Percentiles rank a stretch among this genome's conserved stretches.
phyloP scores from a whole-genome alignment of 2,329 filamentous ascomycete genomes.

The Phialophora macrospora region DNA sequence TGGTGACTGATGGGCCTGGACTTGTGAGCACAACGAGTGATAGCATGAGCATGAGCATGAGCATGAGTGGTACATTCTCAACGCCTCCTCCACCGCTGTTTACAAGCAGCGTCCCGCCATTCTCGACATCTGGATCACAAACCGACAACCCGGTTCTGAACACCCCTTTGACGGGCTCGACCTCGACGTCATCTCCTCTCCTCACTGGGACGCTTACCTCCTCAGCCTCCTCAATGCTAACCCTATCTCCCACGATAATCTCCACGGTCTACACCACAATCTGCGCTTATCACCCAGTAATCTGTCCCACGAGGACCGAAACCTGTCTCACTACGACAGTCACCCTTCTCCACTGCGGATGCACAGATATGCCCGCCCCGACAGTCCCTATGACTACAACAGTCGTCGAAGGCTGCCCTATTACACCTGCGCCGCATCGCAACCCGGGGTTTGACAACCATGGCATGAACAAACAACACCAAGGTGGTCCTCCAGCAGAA shows the following conservation, averaged over 20 bases:
- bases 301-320: conserved; percentile 22
- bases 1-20: background rate
- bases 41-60: background rate
- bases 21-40: conserved; percentile 5
- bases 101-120: conserved; percentile 3
- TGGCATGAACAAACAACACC: background rate
- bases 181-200: background rate
- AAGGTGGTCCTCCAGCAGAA: background rate
- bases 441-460: background rate
- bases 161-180: background rate
- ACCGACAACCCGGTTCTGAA: background rate
- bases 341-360: conserved; percentile 34
- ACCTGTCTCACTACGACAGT: conserved; percentile 31
- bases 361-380: conserved; percentile 26
- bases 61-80: background rate
- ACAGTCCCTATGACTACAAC: conserved; percentile 35
- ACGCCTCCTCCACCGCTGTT: background rate
- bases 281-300: conserved; percentile 24
- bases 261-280: conserved; percentile 33
- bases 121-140: background rate
- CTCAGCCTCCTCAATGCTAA: conserved; percentile 1
- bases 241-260: conserved; percentile 29
- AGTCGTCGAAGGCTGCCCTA: conserved; percentile 3
- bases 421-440: background rate
- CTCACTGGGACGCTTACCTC: background rate